A percentile compares a stretch with the other conserved stretches of the same genome.
Evolutionary conservation across 2,329 filamentous ascomycete species (phyloP).

Genomic region (Coccinonectria pachysandricola): DNA sequence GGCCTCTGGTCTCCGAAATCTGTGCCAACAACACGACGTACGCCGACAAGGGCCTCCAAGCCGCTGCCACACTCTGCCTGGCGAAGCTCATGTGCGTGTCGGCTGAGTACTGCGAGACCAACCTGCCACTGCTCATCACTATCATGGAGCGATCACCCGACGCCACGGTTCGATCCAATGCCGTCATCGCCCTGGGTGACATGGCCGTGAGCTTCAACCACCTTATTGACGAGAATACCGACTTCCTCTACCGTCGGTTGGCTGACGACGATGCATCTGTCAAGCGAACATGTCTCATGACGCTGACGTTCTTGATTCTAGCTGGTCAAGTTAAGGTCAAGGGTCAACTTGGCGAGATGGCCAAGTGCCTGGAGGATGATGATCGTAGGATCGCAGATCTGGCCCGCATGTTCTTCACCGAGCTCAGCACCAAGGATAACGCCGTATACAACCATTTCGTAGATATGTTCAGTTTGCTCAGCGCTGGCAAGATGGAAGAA

Average conservation of each 20-base stretch:
- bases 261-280: slow-evolving; percentile 83
- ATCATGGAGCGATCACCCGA: slow-evolving; percentile 94
- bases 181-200: slow-evolving; percentile 91
- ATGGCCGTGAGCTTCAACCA: slow-evolving; percentile 99
- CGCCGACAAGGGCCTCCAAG: slow-evolving; percentile 80
- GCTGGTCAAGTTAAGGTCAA: slow-evolving; percentile 99
- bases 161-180: slow-evolving; percentile 87
- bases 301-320: slow-evolving; percentile 89
- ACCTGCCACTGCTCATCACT: slow-evolving; percentile 87
- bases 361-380: slow-evolving; percentile 94
- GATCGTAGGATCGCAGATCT: slow-evolving; percentile 91
- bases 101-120: slow-evolving; percentile 88
- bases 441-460: slow-evolving; percentile 99
- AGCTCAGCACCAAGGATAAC: slow-evolving; percentile 95
- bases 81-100: slow-evolving; percentile 99
- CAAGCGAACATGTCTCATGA: slow-evolving; percentile 97
- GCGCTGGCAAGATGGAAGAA: slow-evolving; percentile 68
- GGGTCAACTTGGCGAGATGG: slow-evolving; percentile 96
- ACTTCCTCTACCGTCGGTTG: slow-evolving; percentile 89
- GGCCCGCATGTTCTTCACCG: slow-evolving; percentile 96
- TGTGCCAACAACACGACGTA: slow-evolving; percentile 93
- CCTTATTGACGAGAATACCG: slow-evolving; percentile 96
- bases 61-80: slow-evolving; percentile 84
- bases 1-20: slow-evolving; percentile 83
- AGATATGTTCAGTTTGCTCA: slow-evolving; percentile 93